These are phyloP conservation scores for Apostasia ramifera DNA, from an alignment of 106 monocot genomes.

Conservation along the genomic window DNA sequence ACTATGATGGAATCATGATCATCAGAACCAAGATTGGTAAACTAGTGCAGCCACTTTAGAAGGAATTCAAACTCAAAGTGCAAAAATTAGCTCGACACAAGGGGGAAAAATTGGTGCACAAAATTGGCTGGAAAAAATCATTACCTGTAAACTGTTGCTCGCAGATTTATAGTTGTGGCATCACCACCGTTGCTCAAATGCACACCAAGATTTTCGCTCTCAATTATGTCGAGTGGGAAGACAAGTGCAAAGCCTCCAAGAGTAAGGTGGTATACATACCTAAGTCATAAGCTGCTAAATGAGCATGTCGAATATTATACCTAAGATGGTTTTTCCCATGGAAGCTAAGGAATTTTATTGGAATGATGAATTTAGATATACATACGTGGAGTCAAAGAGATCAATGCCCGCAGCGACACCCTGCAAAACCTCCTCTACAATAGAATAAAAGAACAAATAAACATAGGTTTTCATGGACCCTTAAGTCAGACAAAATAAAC, in stretches of 20 bases:
- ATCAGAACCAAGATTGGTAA: no score
- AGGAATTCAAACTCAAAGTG: no score
- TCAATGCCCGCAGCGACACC: slow-evolving; percentile 91
- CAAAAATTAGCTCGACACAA: no score
- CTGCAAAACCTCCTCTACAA: slow-evolving; percentile 86
- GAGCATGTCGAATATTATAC: background rate
- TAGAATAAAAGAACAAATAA: slow-evolving; percentile 1
- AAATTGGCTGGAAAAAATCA: no score
- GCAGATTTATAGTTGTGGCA: slow-evolving; percentile 80
- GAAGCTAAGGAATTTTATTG: slow-evolving; percentile 2
- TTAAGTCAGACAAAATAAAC: background rate
- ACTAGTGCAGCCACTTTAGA: no score
- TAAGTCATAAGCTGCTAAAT: slow-evolving; percentile 11
- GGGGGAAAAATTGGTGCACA: no score
- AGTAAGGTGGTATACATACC: slow-evolving; percentile 95
- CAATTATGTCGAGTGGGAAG: slow-evolving; percentile 61
- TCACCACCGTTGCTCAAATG: slow-evolving; percentile 33
- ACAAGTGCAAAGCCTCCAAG: slow-evolving; percentile 77
- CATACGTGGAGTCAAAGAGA: slow-evolving; percentile 93
- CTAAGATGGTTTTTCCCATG: background rate
- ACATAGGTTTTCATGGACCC: background rate
- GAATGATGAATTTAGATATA: background rate
- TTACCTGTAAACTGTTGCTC: slow-evolving; percentile 74
- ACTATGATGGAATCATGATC: no score
- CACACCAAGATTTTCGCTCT: slow-evolving; percentile 13